Base-by-base conservation (phyloP, 148 eudicot genomes). In the Mesembryanthemum crystallinum region DNA sequence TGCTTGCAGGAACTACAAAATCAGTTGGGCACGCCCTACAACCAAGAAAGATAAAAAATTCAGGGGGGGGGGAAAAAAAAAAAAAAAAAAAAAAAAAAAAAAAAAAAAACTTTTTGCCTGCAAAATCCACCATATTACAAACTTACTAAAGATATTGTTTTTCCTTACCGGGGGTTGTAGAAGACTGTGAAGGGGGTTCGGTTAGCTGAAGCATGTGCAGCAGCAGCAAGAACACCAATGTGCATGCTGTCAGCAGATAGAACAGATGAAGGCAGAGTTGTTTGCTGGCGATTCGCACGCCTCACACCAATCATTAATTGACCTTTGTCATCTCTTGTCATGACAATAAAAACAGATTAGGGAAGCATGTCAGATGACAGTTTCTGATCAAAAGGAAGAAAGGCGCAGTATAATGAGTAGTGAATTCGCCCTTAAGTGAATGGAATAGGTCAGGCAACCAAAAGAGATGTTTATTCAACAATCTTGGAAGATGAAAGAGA, bases 231-330 rank as follows among this genome's bases (percentile, higher is more conserved):
- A 64, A 95, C 93, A 37, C 99, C 99, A 54, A 95, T 95, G 78
- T 95, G 98, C 99, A 95, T 95, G 81, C 98, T 95, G 71, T 95
- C 99, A 58, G 97, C 96, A 68, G 99, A 95, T 21, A 95, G 79
- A 66, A 95, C 99, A 11, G 99, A 95, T 59, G 99, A 95, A 43
- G 99, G 97, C 81, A 95, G 79, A 59, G 96, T 76, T 28, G 97
- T 78, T 78, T 93, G 96, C 86, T 92, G 98, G 65, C 94, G 92
- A 77, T 95, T 95, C 58, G 87, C 91, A 59, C 99, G 94, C 73
- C 99, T 86, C 81, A 95, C 93, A 55, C 99, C 99, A 69, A 95
- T 74, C 86, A 92, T 67, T 37, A 95, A 69, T 73, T 95, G 99
- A 27, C 94, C 89, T 55, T 95, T 95, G 65, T 92, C 99, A 78